Percentiles rank a stretch among this genome's conserved stretches.
Conservation (phyloP, 192 early-diverging fungal genomes). For the Gaertneriomyces semiglobifer region DNA sequence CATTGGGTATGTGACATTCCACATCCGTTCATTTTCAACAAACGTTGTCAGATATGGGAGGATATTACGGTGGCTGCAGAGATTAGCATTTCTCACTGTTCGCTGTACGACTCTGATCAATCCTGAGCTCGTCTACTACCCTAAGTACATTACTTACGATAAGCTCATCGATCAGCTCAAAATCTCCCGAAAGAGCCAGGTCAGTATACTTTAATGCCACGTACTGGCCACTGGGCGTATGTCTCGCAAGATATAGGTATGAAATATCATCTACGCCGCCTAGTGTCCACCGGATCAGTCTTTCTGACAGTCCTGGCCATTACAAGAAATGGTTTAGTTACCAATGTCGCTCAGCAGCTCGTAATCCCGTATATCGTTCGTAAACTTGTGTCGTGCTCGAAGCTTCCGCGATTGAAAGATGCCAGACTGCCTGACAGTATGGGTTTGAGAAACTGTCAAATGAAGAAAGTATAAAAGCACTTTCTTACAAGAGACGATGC, state of each 20-base stretch:
- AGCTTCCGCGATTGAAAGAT: constrained; percentile 5
- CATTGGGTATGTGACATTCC: constrained; percentile 57
- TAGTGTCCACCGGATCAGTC: constrained; percentile 6
- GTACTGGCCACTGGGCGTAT: constrained; percentile 47
- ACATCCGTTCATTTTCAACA: constrained; percentile 53
- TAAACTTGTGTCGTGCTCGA: constrained; percentile 1
- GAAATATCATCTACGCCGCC: constrained; percentile 64
- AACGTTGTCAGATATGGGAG: constrained; percentile 53
- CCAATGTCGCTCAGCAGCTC: constrained; percentile 52
- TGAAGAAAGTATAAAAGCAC: no score
- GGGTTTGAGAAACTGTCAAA: no score
- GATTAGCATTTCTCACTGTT: constrained; percentile 43
- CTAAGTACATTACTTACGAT: constrained; percentile 27
- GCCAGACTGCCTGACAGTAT: constrained; percentile 8
- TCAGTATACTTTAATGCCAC: constrained; percentile 59
- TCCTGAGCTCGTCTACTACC: neutral
- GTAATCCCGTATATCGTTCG: constrained; percentile 41
- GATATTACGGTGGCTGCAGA: constrained; percentile 50
- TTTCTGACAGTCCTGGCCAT: neutral
- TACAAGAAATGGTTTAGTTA: constrained; percentile 5
- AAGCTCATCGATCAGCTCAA: constrained; percentile 55
- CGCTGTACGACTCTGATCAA: constrained; percentile 20
- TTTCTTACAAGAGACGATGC: no score
- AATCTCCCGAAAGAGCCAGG: constrained; percentile 52
- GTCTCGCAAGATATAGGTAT: constrained; percentile 51